Evolutionary conservation across 352 stramenopile species (phyloP).

Genomic region (Pythium phragmitis): DNA sequence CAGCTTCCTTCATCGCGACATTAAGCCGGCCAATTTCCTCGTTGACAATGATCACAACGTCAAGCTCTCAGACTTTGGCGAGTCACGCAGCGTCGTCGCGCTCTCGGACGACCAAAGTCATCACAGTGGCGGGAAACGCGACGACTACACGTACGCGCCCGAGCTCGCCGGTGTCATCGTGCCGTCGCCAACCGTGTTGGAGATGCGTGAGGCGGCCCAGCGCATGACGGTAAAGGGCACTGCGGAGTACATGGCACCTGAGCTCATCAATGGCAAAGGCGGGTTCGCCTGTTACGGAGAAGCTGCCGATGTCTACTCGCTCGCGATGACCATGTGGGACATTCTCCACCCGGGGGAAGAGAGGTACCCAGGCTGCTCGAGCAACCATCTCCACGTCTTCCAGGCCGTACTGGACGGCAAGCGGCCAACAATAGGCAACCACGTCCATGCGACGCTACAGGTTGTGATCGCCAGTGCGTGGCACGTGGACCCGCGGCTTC

Average conservation of each 20-base stretch:
- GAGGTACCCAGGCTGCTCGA: constrained; percentile 55
- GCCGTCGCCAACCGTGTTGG: neutral
- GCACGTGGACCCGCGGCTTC: constrained; percentile 35
- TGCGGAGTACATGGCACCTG: constrained; percentile 79
- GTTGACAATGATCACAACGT: constrained; percentile 44
- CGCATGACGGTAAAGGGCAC: constrained; percentile 73
- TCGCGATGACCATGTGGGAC: constrained; percentile 82
- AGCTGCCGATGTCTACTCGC: constrained; percentile 66
- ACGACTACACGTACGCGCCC: neutral
- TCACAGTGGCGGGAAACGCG: neutral
- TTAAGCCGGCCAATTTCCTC: constrained; percentile 82
- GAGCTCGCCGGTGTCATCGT: neutral
- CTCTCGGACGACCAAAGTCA: neutral
- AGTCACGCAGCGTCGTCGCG: constrained; percentile 26
- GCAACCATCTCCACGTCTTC: constrained; percentile 68
- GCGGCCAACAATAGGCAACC: constrained; percentile 32
- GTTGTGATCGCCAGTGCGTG: constrained; percentile 47
- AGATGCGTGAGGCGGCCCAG: neutral
- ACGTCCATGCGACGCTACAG: constrained; percentile 35
- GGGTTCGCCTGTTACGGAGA: constrained; percentile 64
- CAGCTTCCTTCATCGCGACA: constrained; percentile 67
- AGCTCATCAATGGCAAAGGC: constrained; percentile 72
- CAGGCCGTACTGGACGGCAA: constrained; percentile 60
- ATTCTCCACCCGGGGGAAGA: constrained; percentile 57
- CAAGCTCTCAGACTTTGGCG: constrained; percentile 40